These are phyloP conservation scores for Grammothele lineata DNA, from an alignment of 768 basidiomycete genomes.

Conservation along the genomic window DNA sequence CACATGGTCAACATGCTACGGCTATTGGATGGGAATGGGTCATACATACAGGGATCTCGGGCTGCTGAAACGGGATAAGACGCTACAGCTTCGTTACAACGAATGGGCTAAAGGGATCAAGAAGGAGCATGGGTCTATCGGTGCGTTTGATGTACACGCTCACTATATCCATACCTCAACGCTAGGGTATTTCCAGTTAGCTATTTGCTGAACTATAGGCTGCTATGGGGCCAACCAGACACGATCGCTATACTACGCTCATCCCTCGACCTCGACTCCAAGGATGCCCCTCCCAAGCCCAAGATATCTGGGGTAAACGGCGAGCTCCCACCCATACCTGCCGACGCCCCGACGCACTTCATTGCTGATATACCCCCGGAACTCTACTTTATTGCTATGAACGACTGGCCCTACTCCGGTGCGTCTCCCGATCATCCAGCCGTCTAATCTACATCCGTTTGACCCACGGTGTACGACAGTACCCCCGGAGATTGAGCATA, in stretches of 20 bases:
- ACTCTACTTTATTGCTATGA: slow-evolving; percentile 66
- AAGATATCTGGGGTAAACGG: slow-evolving; percentile 1
- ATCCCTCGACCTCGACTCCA: slow-evolving; percentile 31
- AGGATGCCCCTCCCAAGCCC: background rate
- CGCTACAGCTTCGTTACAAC: slow-evolving; percentile 64
- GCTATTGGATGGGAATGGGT: too few relatives aligned
- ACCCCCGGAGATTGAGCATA: slow-evolving; percentile 69
- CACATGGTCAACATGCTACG: too few relatives aligned
- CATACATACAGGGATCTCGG: slow-evolving; percentile 60
- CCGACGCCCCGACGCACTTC: slow-evolving; percentile 54
- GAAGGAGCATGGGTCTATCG: slow-evolving; percentile 58
- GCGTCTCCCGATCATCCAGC: slow-evolving; percentile 9
- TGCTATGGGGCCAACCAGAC: slow-evolving; percentile 76
- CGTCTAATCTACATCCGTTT: background rate
- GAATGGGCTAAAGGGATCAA: slow-evolving; percentile 53
- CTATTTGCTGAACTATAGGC: slow-evolving; percentile 62
- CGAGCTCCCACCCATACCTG: slow-evolving; percentile 27
- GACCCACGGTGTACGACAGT: slow-evolving; percentile 33
- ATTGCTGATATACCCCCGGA: slow-evolving; percentile 54
- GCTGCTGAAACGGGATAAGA: slow-evolving; percentile 68
- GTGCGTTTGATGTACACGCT: slow-evolving; percentile 34
- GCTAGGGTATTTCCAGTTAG: slow-evolving; percentile 40
- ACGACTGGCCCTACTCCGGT: slow-evolving; percentile 92
- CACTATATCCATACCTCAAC: background rate
- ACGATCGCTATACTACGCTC: slow-evolving; percentile 57